These are phyloP conservation scores for Hygrophila difformis DNA, from an alignment of 257 asterid species.

Conservation along the genomic window DNA sequence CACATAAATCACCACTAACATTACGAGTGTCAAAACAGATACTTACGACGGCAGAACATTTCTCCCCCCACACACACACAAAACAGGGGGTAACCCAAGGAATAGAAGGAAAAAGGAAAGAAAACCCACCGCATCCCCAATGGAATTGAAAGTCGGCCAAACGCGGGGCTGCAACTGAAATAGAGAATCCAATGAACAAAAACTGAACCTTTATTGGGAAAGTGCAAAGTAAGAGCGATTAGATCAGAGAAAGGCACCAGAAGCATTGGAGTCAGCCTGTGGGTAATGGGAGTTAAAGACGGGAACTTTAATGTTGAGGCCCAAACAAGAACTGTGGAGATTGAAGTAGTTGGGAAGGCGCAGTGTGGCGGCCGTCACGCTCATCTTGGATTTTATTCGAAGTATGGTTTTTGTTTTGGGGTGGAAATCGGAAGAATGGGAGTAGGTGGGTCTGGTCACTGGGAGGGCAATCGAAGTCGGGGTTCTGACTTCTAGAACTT, in stretches of 20 bases:
- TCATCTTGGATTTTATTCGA: constrained; percentile 33
- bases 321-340: not conserved
- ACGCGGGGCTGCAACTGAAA: constrained; percentile 22
- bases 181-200: constrained; percentile 9
- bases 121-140: constrained; percentile 25
- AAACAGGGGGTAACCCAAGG: too few species aligned
- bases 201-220: not conserved
- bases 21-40: not conserved
- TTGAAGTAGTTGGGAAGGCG: constrained; percentile 22
- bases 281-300: constrained; percentile 20
- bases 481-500: too few species aligned
- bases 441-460: too few species aligned
- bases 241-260: constrained; percentile 22
- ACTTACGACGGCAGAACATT: not conserved
- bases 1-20: constrained; percentile 4
- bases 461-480: too few species aligned
- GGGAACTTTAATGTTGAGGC: constrained; percentile 14
- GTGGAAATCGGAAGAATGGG: too few species aligned
- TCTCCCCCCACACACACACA: not conserved
- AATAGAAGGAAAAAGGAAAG: too few species aligned
- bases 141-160: constrained; percentile 12
- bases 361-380: constrained; percentile 28
- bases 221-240: not conserved
- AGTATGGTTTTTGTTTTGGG: too few species aligned
- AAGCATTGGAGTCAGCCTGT: constrained; percentile 14